These are phyloP conservation scores for Fusarium brachygibbosum DNA, from an alignment of 2,329 filamentous ascomycete genomes.

Conservation along the genomic window DNA sequence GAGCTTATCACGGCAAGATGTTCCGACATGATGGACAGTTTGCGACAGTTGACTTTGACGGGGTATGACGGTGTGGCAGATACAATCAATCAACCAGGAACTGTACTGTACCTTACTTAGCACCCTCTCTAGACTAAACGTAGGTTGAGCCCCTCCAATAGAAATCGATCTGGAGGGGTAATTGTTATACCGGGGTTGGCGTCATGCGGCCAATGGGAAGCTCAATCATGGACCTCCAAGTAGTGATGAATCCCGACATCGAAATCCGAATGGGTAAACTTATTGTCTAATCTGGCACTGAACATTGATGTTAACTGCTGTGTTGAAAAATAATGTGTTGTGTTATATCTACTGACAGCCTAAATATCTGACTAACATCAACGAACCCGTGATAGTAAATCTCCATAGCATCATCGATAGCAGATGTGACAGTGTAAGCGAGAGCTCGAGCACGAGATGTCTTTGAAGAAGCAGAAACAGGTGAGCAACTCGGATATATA, in stretches of 20 bases:
- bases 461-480: no score
- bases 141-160: conserved; percentile 45
- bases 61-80: conserved; percentile 45
- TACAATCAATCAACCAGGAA: conserved; percentile 36
- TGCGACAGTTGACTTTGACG: conserved; percentile 36
- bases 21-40: conserved; percentile 50
- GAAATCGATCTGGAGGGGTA: conserved; percentile 41
- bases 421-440: no score
- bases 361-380: no score
- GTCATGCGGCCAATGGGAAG: conserved; percentile 39
- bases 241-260: background rate
- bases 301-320: no score
- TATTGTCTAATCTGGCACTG: no score
- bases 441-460: no score
- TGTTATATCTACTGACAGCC: no score
- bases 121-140: conserved; percentile 8
- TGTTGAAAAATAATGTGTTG: no score
- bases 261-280: background rate
- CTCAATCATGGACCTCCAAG: background rate
- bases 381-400: no score
- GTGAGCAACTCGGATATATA: no score
- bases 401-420: no score
- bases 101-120: background rate
- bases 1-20: conserved; percentile 57
- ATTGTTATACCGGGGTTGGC: conserved; percentile 50